Base-by-base conservation (phyloP, 2,329 filamentous ascomycete species). In the Cordyceps fumosorosea region DNA sequence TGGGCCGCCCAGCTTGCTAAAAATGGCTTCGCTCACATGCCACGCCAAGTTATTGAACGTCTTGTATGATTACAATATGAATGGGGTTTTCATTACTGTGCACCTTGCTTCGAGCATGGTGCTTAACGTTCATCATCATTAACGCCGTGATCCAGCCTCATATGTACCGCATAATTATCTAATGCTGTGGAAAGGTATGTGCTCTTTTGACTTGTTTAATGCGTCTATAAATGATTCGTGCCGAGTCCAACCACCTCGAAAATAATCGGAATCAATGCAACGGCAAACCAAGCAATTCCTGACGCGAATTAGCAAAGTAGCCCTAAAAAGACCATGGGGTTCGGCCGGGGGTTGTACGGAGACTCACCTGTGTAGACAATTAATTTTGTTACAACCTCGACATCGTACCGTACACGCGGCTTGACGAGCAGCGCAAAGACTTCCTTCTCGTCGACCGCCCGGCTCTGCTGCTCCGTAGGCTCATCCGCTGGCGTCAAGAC, bases 351-450 rank as follows among this genome's bases (percentile, higher is more conserved):
- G 32, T 34, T 34, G 11, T 12, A 14, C 3, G 3, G 34, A 14
- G 57, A 69, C 86, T 75, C 77, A 91, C 93, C 95, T 63, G 89
- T 84, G 77, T 99, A 99, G 26, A 99, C 91, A 69, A 99, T 89
- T 64, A 99, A 76, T 77, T 97, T 98, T 5, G 95, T 98, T 44
- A 99, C 89, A 45, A 99, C 93, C 75, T 99, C 95, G n/a, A 98
- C 93, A 75, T 99, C 95, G 71, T 98, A 99, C 68, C 93, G 83
- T 64, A 97, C 93, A 67, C 95, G 86, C 55, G 95, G 92, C 76
- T 89, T 91, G 65, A 92, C 88, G 61, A 98, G 81, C 71, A 83
- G 86, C 51, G 87, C 89, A 74, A 98, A 97, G 73, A 98, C 88
- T 72, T 96, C 89, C 67, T 81, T 83, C 73, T 92, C 88, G 54